Conservation (phyloP, 176 grass and related monocot species). For the Eleusine coracana region DNA sequence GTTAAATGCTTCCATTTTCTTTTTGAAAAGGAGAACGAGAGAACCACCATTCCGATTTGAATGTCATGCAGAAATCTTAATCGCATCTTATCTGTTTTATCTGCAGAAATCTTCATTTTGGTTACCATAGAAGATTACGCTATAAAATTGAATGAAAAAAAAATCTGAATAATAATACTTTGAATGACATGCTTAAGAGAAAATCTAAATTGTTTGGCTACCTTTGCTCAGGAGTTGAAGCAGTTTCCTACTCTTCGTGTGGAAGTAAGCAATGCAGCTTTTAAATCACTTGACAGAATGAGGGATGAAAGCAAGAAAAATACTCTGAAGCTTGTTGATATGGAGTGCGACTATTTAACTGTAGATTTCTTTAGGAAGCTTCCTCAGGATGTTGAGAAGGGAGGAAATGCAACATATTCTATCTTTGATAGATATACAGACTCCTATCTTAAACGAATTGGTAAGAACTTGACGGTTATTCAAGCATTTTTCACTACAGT, state of each 20-base stretch:
- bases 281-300: constrained; percentile 98
- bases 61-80: background rate
- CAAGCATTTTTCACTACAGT: background rate
- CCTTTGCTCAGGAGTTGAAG: constrained; percentile 75
- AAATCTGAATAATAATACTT: constrained; percentile 1
- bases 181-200: background rate
- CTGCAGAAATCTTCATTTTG: background rate
- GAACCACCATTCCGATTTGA: background rate
- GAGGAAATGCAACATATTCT: constrained; percentile 91
- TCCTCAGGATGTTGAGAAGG: constrained; percentile 98
- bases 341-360: constrained; percentile 96
- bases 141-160: background rate
- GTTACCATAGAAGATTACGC: background rate
- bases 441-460: constrained; percentile 94
- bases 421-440: constrained; percentile 99
- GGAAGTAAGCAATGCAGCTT: constrained; percentile 91
- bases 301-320: constrained; percentile 98
- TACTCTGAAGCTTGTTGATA: constrained; percentile 95
- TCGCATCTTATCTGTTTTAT: background rate
- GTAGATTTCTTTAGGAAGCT: constrained; percentile 99
- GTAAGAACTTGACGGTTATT: constrained; percentile 37
- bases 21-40: background rate
- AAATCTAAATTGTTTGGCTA: background rate
- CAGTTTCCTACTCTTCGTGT: constrained; percentile 87
- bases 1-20: background rate